Percentiles rank a stretch among this genome's conserved stretches.
Conservation (phyloP, 2,329 filamentous ascomycete genomes). For the Aspergillus amoenus region DNA sequence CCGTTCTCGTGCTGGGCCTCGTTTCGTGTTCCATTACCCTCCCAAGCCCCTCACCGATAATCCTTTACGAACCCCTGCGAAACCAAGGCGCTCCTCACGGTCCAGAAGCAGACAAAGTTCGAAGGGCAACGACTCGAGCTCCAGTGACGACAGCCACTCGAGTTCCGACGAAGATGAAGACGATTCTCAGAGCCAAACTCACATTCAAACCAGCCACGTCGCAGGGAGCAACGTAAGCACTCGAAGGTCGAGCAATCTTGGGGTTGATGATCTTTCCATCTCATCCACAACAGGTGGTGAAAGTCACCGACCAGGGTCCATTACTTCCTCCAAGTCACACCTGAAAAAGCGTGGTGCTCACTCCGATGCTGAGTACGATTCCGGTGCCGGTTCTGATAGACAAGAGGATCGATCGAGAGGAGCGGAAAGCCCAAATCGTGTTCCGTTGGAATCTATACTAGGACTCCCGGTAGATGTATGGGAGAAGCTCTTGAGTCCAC, state of each 20-base stretch:
- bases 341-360: slow-evolving; percentile 29
- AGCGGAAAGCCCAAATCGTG: slow-evolving; percentile 23
- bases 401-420: slow-evolving; percentile 25
- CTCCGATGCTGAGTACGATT: slow-evolving; percentile 36
- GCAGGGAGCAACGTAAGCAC: slow-evolving; percentile 24
- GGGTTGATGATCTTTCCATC: slow-evolving; percentile 31
- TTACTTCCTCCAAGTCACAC: slow-evolving; percentile 32
- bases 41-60: slow-evolving; percentile 50
- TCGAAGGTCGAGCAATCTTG: slow-evolving; percentile 35
- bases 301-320: slow-evolving; percentile 32
- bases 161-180: slow-evolving; percentile 44
- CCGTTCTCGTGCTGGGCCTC: slow-evolving; percentile 73
- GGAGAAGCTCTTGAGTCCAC: slow-evolving; percentile 76
- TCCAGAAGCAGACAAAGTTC: slow-evolving; percentile 29
- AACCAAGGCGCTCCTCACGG: slow-evolving; percentile 34
- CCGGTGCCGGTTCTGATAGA: slow-evolving; percentile 28
- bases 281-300: slow-evolving; percentile 32
- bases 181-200: slow-evolving; percentile 21
- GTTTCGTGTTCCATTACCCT: slow-evolving; percentile 87
- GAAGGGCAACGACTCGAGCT: slow-evolving; percentile 40
- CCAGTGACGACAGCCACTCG: slow-evolving; percentile 38
- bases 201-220: slow-evolving; percentile 18
- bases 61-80: slow-evolving; percentile 34
- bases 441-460: slow-evolving; percentile 61
- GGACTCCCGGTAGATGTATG: slow-evolving; percentile 75